Evolutionary conservation across 306 rosid species (phyloP), one percentile per base, ranked within the genome.

Genomic region (Lagenaria siceraria): DNA sequence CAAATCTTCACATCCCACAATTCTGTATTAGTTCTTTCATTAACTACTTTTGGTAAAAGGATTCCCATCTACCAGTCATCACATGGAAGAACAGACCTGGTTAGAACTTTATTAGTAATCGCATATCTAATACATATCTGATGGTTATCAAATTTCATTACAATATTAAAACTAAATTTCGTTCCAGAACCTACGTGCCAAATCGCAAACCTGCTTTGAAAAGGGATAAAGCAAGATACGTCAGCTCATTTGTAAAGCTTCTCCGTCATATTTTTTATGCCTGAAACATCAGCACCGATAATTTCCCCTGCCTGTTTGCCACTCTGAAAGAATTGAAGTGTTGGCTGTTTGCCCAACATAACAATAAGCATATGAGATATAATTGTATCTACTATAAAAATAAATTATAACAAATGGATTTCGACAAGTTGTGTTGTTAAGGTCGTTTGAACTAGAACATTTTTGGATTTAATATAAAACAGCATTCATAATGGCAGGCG

Each of bases 221-320:
- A 31, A 18, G 18, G 5, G 36, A 31, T 43, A 12, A 31, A 40
- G 36, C 69, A 62, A 15, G 5, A 43, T 11, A 11, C 17, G 74
- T 88, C 81, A 91, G 18, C 63, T 88, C 86, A 93, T 90, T 87
- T 76, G 98, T 86, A 93, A 58, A 91, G 87, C 84, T 88, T 87
- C 82, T 71, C 92, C 73, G 85, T 82, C 52, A 84, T 87, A 76
- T 52, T 13, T 83, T 75, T 93, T 82, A 90, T 78, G 65, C 78
- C 84, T 1, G 73, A 77, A 78, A 76, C 68, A 80, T 93, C 92
- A 35, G 94, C 96, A 29, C 98, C 96, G 19, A 91, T 61, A 56
- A 93, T 80, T 76, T 90, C 93, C 75, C 84, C 92, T 5, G 88
- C 90, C 87, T 83, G 88, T 84, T 82, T 87, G 46, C 97, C 97